Evolutionary conservation across 2,329 filamentous ascomycete genomes (phyloP), one percentile per base, ranked within the genome.

Genomic region (Calonectria ilicicola): DNA sequence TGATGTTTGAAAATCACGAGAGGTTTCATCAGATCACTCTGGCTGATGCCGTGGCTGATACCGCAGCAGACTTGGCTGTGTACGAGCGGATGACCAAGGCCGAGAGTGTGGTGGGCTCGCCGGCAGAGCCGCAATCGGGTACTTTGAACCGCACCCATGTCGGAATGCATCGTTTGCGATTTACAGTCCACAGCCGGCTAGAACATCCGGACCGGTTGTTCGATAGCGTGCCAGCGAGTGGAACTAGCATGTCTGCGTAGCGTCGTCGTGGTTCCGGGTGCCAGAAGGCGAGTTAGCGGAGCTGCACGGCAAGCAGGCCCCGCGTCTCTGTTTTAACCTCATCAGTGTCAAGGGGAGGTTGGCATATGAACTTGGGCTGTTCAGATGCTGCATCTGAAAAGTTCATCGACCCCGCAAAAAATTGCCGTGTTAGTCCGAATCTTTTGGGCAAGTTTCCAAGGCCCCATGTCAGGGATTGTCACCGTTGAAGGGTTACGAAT

Each of bases 151-250:
- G 26, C 38, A 51, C 47, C 27, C 66, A 51, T 62, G 42, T 26
- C 29, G 64, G 60, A 58, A 58, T 72, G 65, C 65, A 38, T 60
- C 60, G 65, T 69, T 51, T 69, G 60, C 49, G 60, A 67, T 67
- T 51, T 47, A 44, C 58, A 63, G 38, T 23, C 21, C 32, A 35
- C 47, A 56, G 21, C 47, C 69, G 69, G 69, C 49, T 56, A 62
- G 66, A 66, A 66, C 42, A 69, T 44, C 60, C 65, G 21, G 40
- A 27, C 58, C 67, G 65, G 64, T 63, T 44, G 27, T 69, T 40
- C 14, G 53, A 26, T 23, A 26, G 32, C 23, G 53, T 40, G 53
- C 23, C 53, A 60, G 53, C 53, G 53, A 26, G 53, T 23, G 21
- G 44, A 35, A 40, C 53, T 38, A 38, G 32, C 32, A 35, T 8